Conservation (phyloP, 2,329 filamentous ascomycete genomes). For the Coniochaeta ligniaria region DNA sequence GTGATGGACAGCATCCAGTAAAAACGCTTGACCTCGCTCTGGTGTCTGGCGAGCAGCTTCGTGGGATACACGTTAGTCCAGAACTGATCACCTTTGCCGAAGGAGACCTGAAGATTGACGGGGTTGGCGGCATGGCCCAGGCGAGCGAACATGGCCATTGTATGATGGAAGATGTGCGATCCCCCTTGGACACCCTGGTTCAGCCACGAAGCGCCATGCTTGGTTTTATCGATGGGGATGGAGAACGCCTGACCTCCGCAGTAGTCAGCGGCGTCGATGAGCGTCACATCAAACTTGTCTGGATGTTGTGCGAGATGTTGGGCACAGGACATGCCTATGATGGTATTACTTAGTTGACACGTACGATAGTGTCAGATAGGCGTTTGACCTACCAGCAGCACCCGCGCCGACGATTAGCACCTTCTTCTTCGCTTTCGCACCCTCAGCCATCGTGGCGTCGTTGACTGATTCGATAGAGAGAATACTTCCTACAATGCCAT, state of each 20-base stretch:
- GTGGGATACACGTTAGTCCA: conserved; percentile 62
- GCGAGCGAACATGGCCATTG: conserved; percentile 55
- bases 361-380: conserved; percentile 3
- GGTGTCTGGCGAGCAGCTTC: conserved; percentile 45
- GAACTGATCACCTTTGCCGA: conserved; percentile 54
- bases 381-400: conserved; percentile 24
- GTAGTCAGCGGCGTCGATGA: conserved; percentile 49
- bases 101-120: conserved; percentile 56
- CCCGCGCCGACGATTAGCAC: conserved; percentile 34
- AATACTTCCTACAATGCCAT: background rate
- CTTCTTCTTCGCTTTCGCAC: conserved; percentile 13
- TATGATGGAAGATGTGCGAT: conserved; percentile 58
- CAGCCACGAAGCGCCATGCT: conserved; percentile 53
- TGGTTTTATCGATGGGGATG: conserved; percentile 49
- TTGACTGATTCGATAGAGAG: background rate
- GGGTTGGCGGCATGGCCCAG: conserved; percentile 42
- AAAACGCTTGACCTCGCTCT: conserved; percentile 50
- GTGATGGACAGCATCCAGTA: conserved; percentile 48
- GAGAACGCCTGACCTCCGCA: conserved; percentile 58
- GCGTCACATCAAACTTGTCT: conserved; percentile 51
- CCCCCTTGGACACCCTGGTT: conserved; percentile 61
- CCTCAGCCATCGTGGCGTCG: conserved; percentile 5
- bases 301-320: conserved; percentile 52
- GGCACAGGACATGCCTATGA: conserved; percentile 43
- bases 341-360: background rate